Conservation (phyloP, 345 rosid genomes). For the Gossypium ekmanianum region DNA sequence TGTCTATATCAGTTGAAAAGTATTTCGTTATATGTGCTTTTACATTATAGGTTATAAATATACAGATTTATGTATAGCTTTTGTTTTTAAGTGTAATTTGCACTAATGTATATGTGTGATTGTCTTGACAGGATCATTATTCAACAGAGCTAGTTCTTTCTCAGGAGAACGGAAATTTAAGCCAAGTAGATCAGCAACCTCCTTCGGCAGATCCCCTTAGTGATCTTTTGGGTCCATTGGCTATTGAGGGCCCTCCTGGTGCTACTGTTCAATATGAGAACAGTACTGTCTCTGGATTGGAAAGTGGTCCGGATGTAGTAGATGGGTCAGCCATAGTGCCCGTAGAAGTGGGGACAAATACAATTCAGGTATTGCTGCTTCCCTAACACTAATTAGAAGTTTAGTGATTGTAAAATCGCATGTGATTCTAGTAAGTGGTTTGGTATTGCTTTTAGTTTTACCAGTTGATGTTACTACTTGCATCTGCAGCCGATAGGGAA, state of each 20-base stretch:
- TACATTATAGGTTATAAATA: not conserved
- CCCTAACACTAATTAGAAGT: not conserved
- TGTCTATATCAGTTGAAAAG: not conserved
- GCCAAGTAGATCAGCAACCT: slow-evolving; percentile 47
- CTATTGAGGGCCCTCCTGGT: slow-evolving; percentile 85
- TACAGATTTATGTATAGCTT: not conserved
- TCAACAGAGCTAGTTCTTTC: slow-evolving; percentile 41
- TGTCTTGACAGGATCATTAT: slow-evolving; percentile 46
- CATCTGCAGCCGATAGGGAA: slow-evolving; percentile 78
- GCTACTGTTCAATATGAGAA: slow-evolving; percentile 45
- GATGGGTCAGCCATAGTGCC: slow-evolving; percentile 86
- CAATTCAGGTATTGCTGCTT: slow-evolving; percentile 56
- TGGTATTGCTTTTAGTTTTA: slow-evolving; percentile 6
- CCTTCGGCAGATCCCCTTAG: slow-evolving; percentile 71
- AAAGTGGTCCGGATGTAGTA: slow-evolving; percentile 44
- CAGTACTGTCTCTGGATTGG: slow-evolving; percentile 36
- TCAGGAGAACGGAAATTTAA: slow-evolving; percentile 60
- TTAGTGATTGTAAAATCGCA: slow-evolving; percentile 5
- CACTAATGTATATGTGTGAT: slow-evolving; percentile 7
- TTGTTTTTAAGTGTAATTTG: slow-evolving; percentile 10
- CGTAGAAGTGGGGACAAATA: slow-evolving; percentile 52
- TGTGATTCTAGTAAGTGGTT: not conserved
- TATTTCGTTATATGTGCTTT: not conserved
- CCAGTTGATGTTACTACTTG: slow-evolving; percentile 21
- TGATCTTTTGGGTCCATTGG: slow-evolving; percentile 78